phyloP scores from a whole-genome alignment of 2,329 filamentous ascomycete genomes.

The Thelonectria olida region DNA sequence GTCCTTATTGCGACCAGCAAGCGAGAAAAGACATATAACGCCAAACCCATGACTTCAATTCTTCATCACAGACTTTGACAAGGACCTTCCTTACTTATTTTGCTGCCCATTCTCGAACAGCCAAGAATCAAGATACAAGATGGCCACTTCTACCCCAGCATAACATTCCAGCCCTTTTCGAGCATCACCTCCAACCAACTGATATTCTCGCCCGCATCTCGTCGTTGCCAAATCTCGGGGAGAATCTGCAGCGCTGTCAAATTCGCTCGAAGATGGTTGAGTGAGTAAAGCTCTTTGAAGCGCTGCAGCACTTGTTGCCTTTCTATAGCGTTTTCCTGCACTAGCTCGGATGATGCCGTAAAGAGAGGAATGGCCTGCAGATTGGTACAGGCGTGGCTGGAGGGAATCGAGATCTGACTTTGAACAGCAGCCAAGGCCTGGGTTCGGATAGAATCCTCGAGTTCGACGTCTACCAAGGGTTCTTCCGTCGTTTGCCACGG shows the following conservation, averaged over 20 bases:
- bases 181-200: constrained; percentile 1
- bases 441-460: not conserved
- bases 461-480: not conserved
- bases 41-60: no score
- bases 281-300: constrained; percentile 6
- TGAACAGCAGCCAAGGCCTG: not conserved
- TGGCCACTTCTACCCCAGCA: not conserved
- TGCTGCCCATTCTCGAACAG: not conserved
- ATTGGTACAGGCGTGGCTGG: not conserved
- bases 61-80: no score
- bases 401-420: not conserved
- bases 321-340: not conserved
- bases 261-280: constrained; percentile 4
- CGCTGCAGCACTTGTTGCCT: not conserved
- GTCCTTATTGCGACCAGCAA: no score
- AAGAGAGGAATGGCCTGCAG: constrained; percentile 7
- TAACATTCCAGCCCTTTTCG: constrained; percentile 1
- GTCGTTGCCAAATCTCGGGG: not conserved
- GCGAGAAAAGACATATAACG: no score
- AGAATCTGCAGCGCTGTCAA: not conserved
- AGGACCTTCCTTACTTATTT: not conserved
- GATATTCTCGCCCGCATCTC: not conserved
- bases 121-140: not conserved
- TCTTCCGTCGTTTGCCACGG: not conserved
- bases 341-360: not conserved